Conservation (phyloP, 371 early-diverging fungal genomes). For the Fennellomyces sp. region DNA sequence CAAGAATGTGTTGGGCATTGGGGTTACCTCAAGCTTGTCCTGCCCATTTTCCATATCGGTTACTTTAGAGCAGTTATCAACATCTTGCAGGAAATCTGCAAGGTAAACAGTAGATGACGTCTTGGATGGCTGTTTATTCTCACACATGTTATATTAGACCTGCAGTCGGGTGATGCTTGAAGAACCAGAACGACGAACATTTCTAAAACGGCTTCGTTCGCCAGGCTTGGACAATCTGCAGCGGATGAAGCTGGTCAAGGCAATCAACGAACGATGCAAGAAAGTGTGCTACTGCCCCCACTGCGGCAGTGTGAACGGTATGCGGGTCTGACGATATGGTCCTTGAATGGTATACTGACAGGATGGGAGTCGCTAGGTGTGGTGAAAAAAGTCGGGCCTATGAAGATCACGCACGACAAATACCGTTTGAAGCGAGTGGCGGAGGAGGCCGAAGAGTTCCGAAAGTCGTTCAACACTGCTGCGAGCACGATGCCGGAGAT, state of each 20-base stretch:
- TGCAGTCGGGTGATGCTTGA: slow-evolving; percentile 89
- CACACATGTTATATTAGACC: slow-evolving; percentile 44
- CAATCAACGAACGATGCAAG: slow-evolving; percentile 86
- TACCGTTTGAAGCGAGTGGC: slow-evolving; percentile 79
- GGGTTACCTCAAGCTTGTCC: slow-evolving; percentile 92
- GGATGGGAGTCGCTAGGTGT: slow-evolving; percentile 42
- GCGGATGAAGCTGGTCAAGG: slow-evolving; percentile 79
- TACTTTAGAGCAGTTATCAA: slow-evolving; percentile 90
- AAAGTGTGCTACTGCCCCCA: slow-evolving; percentile 88
- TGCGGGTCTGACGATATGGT: background rate
- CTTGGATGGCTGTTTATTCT: background rate
- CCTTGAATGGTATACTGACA: slow-evolving; percentile 9
- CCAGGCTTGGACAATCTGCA: slow-evolving; percentile 84
- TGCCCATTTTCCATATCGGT: slow-evolving; percentile 99
- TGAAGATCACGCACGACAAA: slow-evolving; percentile 97
- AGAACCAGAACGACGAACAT: slow-evolving; percentile 78
- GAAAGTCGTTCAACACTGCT: slow-evolving; percentile 76
- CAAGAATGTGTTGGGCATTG: slow-evolving; percentile 98
- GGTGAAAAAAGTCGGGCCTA: slow-evolving; percentile 95
- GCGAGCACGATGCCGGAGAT: slow-evolving; percentile 74
- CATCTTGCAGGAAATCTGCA: slow-evolving; percentile 98
- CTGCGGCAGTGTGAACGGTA: slow-evolving; percentile 86
- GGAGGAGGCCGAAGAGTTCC: slow-evolving; percentile 75
- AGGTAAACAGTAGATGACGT: slow-evolving; percentile 54
- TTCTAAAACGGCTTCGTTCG: slow-evolving; percentile 72